phyloP scores from a whole-genome alignment of 352 stramenopile genomes.

The Peronospora belbahrii region DNA sequence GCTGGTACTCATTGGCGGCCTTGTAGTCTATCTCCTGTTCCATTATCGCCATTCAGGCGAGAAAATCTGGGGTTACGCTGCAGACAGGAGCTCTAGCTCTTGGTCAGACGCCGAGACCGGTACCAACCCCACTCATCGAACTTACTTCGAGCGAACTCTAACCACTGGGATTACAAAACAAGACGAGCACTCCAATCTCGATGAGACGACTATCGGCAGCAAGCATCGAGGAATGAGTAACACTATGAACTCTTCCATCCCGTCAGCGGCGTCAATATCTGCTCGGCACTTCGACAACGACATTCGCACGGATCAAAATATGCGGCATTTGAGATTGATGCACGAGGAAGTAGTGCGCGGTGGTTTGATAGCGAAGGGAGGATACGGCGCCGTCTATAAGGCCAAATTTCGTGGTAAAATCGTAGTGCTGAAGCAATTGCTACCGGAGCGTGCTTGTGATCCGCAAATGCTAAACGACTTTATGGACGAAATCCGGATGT shows the following conservation, averaged over 20 bases:
- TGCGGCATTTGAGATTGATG: constrained; percentile 46
- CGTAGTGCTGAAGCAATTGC: constrained; percentile 43
- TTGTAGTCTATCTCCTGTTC: constrained; percentile 26
- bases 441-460: constrained; percentile 27
- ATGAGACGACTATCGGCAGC: constrained; percentile 14
- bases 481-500: constrained; percentile 42
- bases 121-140: constrained; percentile 3
- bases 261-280: constrained; percentile 4
- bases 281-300: constrained; percentile 39
- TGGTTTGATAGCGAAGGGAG: constrained; percentile 38
- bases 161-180: constrained; percentile 11
- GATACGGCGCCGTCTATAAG: constrained; percentile 56
- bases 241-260: constrained; percentile 11
- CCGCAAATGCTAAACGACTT: constrained; percentile 36
- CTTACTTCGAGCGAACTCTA: constrained; percentile 20
- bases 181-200: constrained; percentile 4
- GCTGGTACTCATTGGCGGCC: constrained; percentile 16
- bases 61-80: constrained; percentile 16
- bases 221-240: constrained; percentile 10
- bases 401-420: constrained; percentile 28
- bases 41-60: constrained; percentile 13
- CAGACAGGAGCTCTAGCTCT: constrained; percentile 12
- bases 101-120: constrained; percentile 3
- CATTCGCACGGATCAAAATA: constrained; percentile 55
- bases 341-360: constrained; percentile 37